A percentile compares a stretch with the other conserved stretches of the same genome.
These are phyloP conservation scores for Colletotrichum filicis DNA, from an alignment of 2,329 filamentous ascomycete genomes.

Conservation along the genomic window DNA sequence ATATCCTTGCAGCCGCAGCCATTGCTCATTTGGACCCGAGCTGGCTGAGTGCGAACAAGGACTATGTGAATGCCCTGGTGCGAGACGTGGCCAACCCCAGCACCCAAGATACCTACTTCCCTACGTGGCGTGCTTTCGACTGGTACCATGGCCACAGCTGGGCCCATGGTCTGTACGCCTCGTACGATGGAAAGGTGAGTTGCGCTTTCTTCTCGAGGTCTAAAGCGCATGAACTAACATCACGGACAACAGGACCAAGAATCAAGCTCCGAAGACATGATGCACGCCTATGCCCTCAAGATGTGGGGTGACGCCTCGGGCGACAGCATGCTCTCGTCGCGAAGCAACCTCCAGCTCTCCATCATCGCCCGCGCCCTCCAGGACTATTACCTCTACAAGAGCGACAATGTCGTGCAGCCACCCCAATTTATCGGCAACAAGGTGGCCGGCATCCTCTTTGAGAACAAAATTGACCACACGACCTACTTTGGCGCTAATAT, in stretches of 20 bases:
- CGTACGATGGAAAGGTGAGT: constrained; percentile 74
- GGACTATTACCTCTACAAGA: constrained; percentile 84
- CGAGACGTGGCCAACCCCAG: constrained; percentile 86
- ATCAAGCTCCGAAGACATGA: constrained; percentile 89
- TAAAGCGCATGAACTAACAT: not conserved
- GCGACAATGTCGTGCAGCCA: constrained; percentile 77
- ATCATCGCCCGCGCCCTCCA: constrained; percentile 79
- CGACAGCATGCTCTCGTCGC: constrained; percentile 82
- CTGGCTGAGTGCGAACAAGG: constrained; percentile 80
- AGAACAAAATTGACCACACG: constrained; percentile 94
- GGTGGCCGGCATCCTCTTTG: constrained; percentile 78
- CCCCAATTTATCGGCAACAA: constrained; percentile 84
- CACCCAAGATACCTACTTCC: constrained; percentile 77
- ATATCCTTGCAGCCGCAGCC: constrained; percentile 86
- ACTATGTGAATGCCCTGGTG: constrained; percentile 85
- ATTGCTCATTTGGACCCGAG: constrained; percentile 81
- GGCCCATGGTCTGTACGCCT: constrained; percentile 82
- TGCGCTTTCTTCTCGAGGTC: too few species aligned
- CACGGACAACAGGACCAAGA: constrained; percentile 70
- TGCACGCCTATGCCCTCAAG: constrained; percentile 88
- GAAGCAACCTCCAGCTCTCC: constrained; percentile 85
- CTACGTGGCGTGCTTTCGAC: constrained; percentile 86
- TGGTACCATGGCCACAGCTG: constrained; percentile 96
- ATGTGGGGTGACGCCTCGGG: constrained; percentile 89
- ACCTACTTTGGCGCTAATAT: constrained; percentile 85